phyloP scores from a whole-genome alignment of 2,329 filamentous ascomycete genomes.

The Emmonsiellopsis sp. region DNA sequence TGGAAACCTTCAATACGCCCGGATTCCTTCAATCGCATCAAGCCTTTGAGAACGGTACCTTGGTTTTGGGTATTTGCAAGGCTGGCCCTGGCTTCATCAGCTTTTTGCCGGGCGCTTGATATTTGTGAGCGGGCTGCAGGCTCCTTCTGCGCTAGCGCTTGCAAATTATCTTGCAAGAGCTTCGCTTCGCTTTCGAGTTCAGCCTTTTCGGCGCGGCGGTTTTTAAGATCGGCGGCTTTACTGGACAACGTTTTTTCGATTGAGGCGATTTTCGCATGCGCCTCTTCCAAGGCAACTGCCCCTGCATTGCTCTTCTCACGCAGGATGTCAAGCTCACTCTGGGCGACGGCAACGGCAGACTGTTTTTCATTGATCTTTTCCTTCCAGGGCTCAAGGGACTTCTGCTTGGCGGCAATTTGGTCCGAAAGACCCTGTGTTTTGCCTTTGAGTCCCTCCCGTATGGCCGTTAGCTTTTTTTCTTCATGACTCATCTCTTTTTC shows the following conservation, averaged over 20 bases:
- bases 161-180: constrained; percentile 62
- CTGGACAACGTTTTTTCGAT: constrained; percentile 62
- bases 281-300: constrained; percentile 71
- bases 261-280: constrained; percentile 64
- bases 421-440: constrained; percentile 95
- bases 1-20: constrained; percentile 96
- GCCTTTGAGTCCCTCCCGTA: constrained; percentile 80
- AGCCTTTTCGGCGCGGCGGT: constrained; percentile 62
- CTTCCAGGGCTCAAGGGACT: constrained; percentile 89
- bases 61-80: constrained; percentile 84
- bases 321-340: constrained; percentile 88
- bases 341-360: constrained; percentile 84
- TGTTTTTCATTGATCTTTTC: constrained; percentile 96
- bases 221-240: constrained; percentile 66
- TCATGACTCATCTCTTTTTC: constrained; percentile 69
- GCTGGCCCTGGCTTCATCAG: constrained; percentile 87
- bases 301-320: constrained; percentile 83
- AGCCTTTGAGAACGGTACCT: constrained; percentile 78
- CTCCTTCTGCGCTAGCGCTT: constrained; percentile 65
- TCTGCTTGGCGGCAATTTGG: constrained; percentile 84
- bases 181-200: constrained; percentile 65
- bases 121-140: constrained; percentile 74
- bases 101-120: constrained; percentile 84
- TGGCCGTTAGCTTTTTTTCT: constrained; percentile 70
- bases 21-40: constrained; percentile 93